Evolutionary conservation across 345 rosid species (phyloP).

Genomic region (Zanthoxylum bungeanum): DNA sequence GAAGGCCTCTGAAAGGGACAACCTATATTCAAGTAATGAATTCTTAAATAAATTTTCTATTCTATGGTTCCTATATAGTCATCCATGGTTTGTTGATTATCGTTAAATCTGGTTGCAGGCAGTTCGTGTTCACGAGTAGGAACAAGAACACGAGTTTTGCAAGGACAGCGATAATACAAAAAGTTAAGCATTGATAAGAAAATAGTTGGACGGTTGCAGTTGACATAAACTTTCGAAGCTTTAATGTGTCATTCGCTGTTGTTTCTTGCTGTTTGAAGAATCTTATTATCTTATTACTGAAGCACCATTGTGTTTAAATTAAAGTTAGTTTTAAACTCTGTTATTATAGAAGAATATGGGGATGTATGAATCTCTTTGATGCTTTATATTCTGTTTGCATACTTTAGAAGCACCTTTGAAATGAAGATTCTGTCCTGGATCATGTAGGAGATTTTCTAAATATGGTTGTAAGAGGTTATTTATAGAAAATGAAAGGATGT

Average conservation of each 20-base stretch:
- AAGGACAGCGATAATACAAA: neutral
- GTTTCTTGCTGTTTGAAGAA: neutral
- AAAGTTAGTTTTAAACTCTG: neutral
- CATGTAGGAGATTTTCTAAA: no score
- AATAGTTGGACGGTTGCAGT: neutral
- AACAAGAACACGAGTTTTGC: neutral
- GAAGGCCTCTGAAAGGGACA: neutral
- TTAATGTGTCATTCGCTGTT: neutral
- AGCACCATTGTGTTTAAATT: neutral
- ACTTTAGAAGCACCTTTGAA: no score
- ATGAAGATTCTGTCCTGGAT: no score
- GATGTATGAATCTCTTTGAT: neutral
- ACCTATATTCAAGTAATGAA: neutral
- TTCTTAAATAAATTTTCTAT: neutral
- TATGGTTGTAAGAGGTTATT: no score
- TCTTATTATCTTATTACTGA: neutral
- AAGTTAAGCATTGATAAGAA: neutral
- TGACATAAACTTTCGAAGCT: neutral
- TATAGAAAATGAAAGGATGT: no score
- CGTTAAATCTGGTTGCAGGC: constrained; percentile 2
- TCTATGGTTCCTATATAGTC: neutral
- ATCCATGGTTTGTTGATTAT: neutral
- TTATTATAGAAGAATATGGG: neutral
- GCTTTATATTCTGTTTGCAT: neutral
- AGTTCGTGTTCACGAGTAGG: neutral